Evolutionary conservation across 164 flowering plant species (phyloP).

Genomic region (Malania oleifera): DNA sequence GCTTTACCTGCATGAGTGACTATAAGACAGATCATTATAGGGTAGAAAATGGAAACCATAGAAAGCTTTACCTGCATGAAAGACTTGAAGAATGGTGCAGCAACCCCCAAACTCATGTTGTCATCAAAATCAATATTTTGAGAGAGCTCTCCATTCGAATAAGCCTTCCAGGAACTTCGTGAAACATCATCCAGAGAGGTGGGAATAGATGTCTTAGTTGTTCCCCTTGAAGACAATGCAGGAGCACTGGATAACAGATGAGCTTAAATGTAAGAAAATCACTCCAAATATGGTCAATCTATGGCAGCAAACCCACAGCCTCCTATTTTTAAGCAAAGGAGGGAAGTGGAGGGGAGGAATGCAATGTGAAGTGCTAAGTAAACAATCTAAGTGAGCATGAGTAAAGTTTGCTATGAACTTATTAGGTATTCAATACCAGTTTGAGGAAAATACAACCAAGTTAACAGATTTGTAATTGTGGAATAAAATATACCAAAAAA

Average conservation of each 20-base stretch:
- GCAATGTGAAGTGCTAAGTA: neutral
- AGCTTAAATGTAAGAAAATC: conserved; percentile 1
- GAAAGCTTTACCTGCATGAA: conserved; percentile 73
- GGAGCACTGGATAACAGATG: conserved; percentile 62
- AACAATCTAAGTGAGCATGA: neutral
- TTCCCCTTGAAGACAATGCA: conserved; percentile 63
- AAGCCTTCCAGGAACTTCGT: conserved; percentile 62
- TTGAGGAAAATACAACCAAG: neutral
- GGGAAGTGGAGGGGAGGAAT: neutral
- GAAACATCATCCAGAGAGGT: conserved; percentile 54
- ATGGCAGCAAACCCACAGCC: too few relatives aligned
- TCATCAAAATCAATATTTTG: conserved; percentile 59
- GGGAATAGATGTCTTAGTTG: conserved; percentile 41
- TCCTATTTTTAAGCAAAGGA: too few relatives aligned
- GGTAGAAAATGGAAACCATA: neutral
- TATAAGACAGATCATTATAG: neutral
- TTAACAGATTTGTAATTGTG: too few relatives aligned
- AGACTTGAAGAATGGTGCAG: conserved; percentile 82
- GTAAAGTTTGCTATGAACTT: neutral
- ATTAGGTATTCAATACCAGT: neutral
- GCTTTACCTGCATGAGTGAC: too few relatives aligned
- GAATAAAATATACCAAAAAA: neutral
- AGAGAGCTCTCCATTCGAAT: conserved; percentile 63
- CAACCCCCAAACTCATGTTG: conserved; percentile 66
- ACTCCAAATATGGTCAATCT: too few relatives aligned